Percentiles rank a stretch among this genome's conserved stretches.
phyloP scores from a whole-genome alignment of 2,329 filamentous ascomycete genomes.

The Aspergillaceae sp. region DNA sequence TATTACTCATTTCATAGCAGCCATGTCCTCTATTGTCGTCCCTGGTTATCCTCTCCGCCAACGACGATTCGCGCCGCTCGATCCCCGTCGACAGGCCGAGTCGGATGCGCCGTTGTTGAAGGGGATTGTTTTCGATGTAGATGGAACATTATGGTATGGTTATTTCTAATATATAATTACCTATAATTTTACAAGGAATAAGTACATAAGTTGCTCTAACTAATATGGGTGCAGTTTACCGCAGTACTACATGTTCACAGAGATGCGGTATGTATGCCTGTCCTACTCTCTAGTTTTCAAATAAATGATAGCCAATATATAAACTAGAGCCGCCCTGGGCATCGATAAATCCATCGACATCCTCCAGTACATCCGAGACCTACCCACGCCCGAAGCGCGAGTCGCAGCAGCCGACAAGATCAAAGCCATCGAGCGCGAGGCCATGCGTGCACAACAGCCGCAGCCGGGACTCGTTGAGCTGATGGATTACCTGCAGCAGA shows the following conservation, averaged over 20 bases:
- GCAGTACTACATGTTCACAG: constrained; percentile 88
- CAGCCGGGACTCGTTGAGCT: constrained; percentile 70
- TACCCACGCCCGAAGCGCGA: constrained; percentile 54
- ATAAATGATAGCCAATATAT: not conserved
- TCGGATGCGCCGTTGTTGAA: constrained; percentile 38
- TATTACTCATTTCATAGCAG: not conserved
- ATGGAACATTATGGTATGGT: constrained; percentile 76
- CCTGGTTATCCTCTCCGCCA: constrained; percentile 18
- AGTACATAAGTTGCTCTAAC: not conserved
- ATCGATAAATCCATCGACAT: constrained; percentile 73
- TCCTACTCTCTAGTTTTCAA: not conserved
- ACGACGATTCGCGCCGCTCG: constrained; percentile 45
- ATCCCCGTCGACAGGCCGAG: constrained; percentile 20
- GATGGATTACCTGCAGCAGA: constrained; percentile 71
- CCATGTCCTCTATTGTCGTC: constrained; percentile 16
- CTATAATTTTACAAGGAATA: not conserved
- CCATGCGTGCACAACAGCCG: constrained; percentile 71
- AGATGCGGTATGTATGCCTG: constrained; percentile 58
- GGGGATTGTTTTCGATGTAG: constrained; percentile 79
- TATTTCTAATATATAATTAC: not conserved
- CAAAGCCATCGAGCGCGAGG: constrained; percentile 66
- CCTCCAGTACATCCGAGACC: constrained; percentile 72
- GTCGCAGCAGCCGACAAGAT: constrained; percentile 63
- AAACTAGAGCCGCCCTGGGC: constrained; percentile 47
- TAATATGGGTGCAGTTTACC: constrained; percentile 53